Conservation (phyloP, 2,329 filamentous ascomycete genomes). For the Pezicula carpinea region DNA sequence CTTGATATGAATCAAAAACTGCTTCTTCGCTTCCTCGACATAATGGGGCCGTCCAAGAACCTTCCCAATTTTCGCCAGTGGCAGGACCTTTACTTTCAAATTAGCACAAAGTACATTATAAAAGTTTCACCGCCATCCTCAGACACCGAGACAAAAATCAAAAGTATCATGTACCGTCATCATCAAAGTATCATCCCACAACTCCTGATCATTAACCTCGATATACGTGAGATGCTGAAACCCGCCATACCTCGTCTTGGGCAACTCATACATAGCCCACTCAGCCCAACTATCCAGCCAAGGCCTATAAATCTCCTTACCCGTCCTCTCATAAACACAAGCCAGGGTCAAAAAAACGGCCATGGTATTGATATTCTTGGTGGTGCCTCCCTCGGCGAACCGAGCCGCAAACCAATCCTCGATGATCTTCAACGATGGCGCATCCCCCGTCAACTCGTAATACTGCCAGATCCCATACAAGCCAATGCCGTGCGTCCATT, state of each 20-base stretch:
- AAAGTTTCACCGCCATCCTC: background rate
- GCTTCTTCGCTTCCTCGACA: slow-evolving; percentile 70
- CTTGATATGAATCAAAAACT: slow-evolving; percentile 74
- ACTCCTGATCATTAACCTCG: slow-evolving; percentile 57
- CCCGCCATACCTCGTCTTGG: slow-evolving; percentile 61
- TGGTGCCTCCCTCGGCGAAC: slow-evolving; percentile 45
- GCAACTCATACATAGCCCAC: slow-evolving; percentile 74
- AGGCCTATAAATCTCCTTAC: slow-evolving; percentile 63
- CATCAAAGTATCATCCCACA: slow-evolving; percentile 83
- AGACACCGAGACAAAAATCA: background rate
- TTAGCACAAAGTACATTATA: too few species aligned
- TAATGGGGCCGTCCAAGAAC: slow-evolving; percentile 67
- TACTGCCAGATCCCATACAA: slow-evolving; percentile 81
- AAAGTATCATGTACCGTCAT: slow-evolving; percentile 53
- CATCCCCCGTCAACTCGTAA: slow-evolving; percentile 62
- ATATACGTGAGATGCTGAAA: slow-evolving; percentile 26
- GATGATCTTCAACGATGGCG: slow-evolving; percentile 56
- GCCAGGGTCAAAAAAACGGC: slow-evolving; percentile 71
- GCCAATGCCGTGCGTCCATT: slow-evolving; percentile 78
- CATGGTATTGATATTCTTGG: slow-evolving; percentile 86
- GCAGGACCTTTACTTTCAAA: slow-evolving; percentile 41
- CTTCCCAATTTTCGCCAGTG: slow-evolving; percentile 72
- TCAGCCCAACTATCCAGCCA: slow-evolving; percentile 81
- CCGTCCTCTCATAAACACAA: slow-evolving; percentile 71
- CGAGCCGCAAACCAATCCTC: slow-evolving; percentile 55